Conservation (phyloP, 345 rosid genomes). For the Acer yangbiense region DNA sequence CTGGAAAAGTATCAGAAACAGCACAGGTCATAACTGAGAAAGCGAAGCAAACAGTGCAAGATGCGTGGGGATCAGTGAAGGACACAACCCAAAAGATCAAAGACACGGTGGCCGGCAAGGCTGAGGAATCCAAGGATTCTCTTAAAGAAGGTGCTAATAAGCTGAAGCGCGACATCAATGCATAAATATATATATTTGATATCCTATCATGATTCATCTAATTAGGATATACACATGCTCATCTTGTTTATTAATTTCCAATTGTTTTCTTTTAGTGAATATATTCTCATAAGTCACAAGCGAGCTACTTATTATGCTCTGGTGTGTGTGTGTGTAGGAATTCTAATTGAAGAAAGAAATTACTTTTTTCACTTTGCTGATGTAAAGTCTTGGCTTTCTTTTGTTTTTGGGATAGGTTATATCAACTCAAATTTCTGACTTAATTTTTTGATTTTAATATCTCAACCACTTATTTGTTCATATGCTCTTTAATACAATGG, state of each 20-base stretch:
- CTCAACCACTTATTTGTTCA: too few species aligned
- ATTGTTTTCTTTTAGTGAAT: too few species aligned
- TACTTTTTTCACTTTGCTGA: too few species aligned
- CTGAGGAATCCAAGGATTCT: constrained; percentile 12
- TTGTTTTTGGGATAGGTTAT: too few species aligned
- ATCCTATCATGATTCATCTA: not conserved
- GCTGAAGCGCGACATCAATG: not conserved
- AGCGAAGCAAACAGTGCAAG: constrained; percentile 42
- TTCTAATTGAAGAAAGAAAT: too few species aligned
- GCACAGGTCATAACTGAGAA: constrained; percentile 25
- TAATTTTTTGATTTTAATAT: too few species aligned
- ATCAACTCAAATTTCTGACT: too few species aligned
- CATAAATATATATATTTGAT: not conserved
- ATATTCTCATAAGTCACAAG: too few species aligned
- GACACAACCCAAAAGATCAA: constrained; percentile 38
- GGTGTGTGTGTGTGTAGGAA: too few species aligned
- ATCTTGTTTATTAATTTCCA: not conserved
- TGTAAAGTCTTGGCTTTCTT: too few species aligned
- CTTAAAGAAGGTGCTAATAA: constrained; percentile 4
- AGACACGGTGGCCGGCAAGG: constrained; percentile 26
- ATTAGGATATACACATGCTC: not conserved
- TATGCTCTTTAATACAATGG: too few species aligned
- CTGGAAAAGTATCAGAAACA: constrained; percentile 12
- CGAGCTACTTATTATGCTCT: too few species aligned
- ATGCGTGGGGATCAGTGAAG: constrained; percentile 42